Conservation (phyloP, 208 protist species). For the Acanthamoeba culbertsoni region DNA sequence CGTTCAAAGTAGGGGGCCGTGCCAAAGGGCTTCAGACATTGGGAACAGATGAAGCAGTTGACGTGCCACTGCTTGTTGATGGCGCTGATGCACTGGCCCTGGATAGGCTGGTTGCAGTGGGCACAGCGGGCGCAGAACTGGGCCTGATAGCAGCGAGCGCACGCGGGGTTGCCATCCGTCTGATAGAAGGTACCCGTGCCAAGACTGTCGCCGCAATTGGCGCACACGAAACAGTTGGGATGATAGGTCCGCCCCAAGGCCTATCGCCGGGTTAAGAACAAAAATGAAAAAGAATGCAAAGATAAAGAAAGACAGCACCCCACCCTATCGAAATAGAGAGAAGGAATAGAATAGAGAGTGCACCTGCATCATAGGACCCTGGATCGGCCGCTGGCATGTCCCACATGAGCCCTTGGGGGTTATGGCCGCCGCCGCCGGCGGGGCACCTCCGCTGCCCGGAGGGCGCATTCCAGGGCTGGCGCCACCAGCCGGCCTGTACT, state of each 20-base stretch:
- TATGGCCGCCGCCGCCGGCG: background rate
- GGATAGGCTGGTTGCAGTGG: constrained; percentile 39
- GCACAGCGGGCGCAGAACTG: constrained; percentile 54
- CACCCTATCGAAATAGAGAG: too few relatives aligned
- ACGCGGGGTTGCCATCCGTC: background rate
- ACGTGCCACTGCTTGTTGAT: constrained; percentile 49
- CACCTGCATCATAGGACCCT: constrained; percentile 49
- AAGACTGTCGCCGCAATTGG: constrained; percentile 19
- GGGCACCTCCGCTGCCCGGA: background rate
- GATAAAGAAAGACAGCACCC: too few relatives aligned
- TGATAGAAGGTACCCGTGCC: constrained; percentile 26
- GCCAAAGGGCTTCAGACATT: constrained; percentile 58
- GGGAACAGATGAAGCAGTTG: constrained; percentile 57
- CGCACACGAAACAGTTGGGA: constrained; percentile 56
- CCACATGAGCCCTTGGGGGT: background rate
- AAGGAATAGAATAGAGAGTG: too few relatives aligned
- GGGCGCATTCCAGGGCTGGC: background rate
- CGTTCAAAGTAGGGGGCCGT: constrained; percentile 18
- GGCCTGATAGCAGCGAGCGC: constrained; percentile 38
- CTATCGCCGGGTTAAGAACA: background rate
- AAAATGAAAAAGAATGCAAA: too few relatives aligned
- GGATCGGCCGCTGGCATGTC: constrained; percentile 6
- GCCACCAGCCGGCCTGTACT: background rate
- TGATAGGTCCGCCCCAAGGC: background rate
- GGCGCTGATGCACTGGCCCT: constrained; percentile 48